A percentile compares a stretch with the other conserved stretches of the same genome.
These are phyloP conservation scores for Melaleuca quinquenervia DNA, from an alignment of 345 rosid genomes.

Conservation along the genomic window DNA sequence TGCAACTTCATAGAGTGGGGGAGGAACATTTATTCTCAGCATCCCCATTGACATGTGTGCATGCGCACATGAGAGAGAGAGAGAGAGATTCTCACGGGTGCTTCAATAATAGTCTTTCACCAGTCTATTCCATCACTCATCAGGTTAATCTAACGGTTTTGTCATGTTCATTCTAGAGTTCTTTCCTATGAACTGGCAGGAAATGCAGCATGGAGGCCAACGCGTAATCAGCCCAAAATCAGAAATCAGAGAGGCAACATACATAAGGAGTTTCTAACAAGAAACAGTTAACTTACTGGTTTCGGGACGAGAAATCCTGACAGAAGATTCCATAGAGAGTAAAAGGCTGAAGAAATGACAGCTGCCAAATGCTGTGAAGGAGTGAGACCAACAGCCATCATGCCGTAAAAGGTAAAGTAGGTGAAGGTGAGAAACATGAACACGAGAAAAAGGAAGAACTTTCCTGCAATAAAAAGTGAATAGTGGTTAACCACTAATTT, in stretches of 20 bases:
- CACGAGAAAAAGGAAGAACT: constrained; percentile 53
- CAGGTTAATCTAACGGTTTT: neutral
- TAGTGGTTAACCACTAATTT: neutral
- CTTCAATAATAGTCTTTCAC: neutral
- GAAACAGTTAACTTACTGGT: constrained; percentile 38
- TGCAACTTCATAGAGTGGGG: neutral
- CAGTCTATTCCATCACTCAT: neutral
- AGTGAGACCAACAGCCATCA: constrained; percentile 94
- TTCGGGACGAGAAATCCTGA: constrained; percentile 76
- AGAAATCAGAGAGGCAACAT: neutral
- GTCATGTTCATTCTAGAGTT: neutral
- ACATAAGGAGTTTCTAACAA: neutral
- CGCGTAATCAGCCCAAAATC: neutral
- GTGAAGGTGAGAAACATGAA: constrained; percentile 93
- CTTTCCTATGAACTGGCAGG: neutral
- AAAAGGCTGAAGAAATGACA: constrained; percentile 77
- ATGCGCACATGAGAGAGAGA: neutral
- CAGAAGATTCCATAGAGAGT: constrained; percentile 87
- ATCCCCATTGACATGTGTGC: neutral
- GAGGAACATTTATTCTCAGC: neutral
- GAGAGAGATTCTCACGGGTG: neutral
- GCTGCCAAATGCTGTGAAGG: constrained; percentile 72
- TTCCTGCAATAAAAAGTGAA: constrained; percentile 34
- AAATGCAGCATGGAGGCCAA: neutral
- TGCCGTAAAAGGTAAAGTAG: constrained; percentile 79